Conservation (phyloP, 164 flowering plant species). For the Stephania yunnanensis region DNA sequence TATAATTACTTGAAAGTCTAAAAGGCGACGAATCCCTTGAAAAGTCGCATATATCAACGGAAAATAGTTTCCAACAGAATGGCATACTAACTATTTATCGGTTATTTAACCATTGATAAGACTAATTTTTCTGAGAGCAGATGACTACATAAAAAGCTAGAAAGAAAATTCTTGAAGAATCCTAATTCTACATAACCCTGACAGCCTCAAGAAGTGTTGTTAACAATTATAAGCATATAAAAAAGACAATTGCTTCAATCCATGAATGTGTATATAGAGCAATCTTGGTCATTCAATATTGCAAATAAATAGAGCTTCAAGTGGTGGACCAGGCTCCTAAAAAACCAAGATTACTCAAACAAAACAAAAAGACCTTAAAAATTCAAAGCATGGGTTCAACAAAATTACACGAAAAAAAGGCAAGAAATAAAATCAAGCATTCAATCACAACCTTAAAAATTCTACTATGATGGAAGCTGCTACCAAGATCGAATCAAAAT, state of each 20-base stretch:
- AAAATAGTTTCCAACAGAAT: neutral
- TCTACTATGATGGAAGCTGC: neutral
- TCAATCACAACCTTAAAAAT: no score
- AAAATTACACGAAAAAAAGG: no score
- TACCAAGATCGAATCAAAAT: neutral
- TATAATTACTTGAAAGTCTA: neutral
- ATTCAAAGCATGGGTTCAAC: no score
- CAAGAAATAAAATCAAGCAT: no score
- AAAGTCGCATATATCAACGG: neutral
- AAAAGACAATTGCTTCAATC: neutral
- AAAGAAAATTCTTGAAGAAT: neutral
- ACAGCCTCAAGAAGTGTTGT: neutral
- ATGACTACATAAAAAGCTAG: neutral
- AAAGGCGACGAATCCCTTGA: neutral
- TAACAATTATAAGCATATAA: neutral
- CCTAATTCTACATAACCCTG: neutral
- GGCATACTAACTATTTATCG: neutral
- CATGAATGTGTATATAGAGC: no score
- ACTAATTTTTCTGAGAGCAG: neutral
- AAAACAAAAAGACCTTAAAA: no score
- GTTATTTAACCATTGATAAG: neutral
- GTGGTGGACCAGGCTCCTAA: neutral
- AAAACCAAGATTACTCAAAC: no score
- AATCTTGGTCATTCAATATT: neutral
- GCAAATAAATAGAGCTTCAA: neutral